phyloP scores from a whole-genome alignment of 164 flowering plant species.

The Vitis vinifera region DNA sequence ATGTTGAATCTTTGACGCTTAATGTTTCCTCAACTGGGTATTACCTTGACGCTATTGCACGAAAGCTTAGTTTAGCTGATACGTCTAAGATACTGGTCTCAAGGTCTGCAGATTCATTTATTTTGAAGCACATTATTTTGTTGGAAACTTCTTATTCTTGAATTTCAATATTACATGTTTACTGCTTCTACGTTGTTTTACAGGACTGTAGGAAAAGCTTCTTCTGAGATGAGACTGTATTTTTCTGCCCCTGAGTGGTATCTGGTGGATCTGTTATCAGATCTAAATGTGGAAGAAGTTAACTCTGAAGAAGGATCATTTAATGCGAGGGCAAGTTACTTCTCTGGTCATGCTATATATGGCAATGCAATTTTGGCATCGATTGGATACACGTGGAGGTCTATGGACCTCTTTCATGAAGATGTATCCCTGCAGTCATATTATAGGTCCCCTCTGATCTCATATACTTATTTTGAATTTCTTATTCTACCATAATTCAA shows the following conservation, averaged over 20 bases:
- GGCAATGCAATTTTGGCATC: slow-evolving; percentile 84
- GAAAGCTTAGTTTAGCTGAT: slow-evolving; percentile 54
- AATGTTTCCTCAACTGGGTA: slow-evolving; percentile 50
- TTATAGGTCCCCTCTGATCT: slow-evolving; percentile 56
- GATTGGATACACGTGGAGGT: slow-evolving; percentile 79
- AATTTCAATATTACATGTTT: background rate
- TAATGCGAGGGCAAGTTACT: slow-evolving; percentile 77
- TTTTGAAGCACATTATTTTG: background rate
- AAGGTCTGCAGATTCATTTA: slow-evolving; percentile 43
- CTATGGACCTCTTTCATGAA: slow-evolving; percentile 61
- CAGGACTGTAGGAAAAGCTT: slow-evolving; percentile 82
- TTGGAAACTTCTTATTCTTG: background rate
- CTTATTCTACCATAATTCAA: too few relatives aligned
- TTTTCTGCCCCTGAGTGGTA: slow-evolving; percentile 43
- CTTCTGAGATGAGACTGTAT: slow-evolving; percentile 85
- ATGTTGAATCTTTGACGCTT: slow-evolving; percentile 49
- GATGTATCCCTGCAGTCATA: slow-evolving; percentile 60
- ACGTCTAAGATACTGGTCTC: slow-evolving; percentile 65
- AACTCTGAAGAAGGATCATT: slow-evolving; percentile 24
- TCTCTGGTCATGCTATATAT: slow-evolving; percentile 65
- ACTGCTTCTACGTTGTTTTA: background rate
- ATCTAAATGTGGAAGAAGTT: slow-evolving; percentile 23
- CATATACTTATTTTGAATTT: background rate
- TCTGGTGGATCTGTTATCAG: slow-evolving; percentile 27
- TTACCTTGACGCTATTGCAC: slow-evolving; percentile 82